Percentiles rank a stretch among this genome's conserved stretches.
phyloP scores from a whole-genome alignment of 2,329 filamentous ascomycete species.

The Tricladium varicosporioides region DNA sequence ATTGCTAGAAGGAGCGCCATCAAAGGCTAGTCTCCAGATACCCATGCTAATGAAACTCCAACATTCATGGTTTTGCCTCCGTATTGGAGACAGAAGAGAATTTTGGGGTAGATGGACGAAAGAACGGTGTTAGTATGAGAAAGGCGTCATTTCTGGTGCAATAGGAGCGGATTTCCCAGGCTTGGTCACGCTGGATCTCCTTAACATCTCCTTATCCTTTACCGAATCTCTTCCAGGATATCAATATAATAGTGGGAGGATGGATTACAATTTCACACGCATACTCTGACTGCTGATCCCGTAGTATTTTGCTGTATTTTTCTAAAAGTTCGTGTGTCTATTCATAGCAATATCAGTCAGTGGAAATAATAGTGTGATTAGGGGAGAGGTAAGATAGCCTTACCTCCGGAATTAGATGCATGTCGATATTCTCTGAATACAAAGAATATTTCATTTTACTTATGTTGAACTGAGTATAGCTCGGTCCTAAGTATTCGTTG shows the following conservation, averaged over 20 bases:
- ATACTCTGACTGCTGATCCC: background rate
- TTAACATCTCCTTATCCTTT: background rate
- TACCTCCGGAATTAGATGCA: background rate
- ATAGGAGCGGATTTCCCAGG: slow-evolving; percentile 1
- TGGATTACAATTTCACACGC: background rate
- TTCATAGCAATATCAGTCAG: background rate
- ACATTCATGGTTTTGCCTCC: background rate
- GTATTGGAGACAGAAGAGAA: background rate
- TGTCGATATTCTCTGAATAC: background rate
- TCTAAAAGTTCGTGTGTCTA: background rate
- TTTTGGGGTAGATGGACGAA: background rate
- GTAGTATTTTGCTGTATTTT: background rate
- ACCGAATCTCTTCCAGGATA: background rate
- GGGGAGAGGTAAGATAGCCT: background rate
- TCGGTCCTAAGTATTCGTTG: background rate
- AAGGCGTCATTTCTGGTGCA: background rate
- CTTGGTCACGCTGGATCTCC: background rate
- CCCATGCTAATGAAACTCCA: background rate
- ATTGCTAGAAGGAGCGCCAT: background rate
- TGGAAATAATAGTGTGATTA: background rate
- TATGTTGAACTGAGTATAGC: background rate
- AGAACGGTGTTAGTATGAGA: background rate
- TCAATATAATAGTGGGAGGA: background rate
- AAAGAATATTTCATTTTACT: background rate
- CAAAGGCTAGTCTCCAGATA: background rate